These are phyloP conservation scores for Suhomyces choctaworum DNA, from an alignment of 1,139 yeast species.

Conservation along the genomic window DNA sequence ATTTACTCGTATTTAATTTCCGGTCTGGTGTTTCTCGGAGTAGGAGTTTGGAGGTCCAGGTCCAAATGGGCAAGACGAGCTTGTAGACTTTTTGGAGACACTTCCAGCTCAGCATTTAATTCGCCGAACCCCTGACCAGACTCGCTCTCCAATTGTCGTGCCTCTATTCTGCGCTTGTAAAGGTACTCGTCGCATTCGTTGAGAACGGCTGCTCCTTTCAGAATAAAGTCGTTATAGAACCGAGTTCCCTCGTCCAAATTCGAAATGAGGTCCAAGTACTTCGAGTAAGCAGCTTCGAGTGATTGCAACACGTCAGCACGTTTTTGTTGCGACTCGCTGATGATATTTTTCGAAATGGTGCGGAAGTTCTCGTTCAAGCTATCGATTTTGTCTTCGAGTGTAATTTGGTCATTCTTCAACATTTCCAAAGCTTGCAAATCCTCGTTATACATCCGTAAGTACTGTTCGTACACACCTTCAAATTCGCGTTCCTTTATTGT, in stretches of 20 bases:
- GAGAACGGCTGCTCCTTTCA: conserved; percentile 48
- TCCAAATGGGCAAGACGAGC: too few relatives aligned
- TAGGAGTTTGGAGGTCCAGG: too few relatives aligned
- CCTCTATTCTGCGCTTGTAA: conserved; percentile 54
- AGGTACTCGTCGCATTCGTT: conserved; percentile 57
- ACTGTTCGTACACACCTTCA: conserved; percentile 37
- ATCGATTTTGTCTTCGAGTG: conserved; percentile 46
- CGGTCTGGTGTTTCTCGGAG: too few relatives aligned
- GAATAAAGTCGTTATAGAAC: conserved; percentile 66
- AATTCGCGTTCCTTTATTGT: conserved; percentile 28
- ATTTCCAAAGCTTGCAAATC: conserved; percentile 41
- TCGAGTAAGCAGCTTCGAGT: conserved; percentile 54
- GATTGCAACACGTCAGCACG: conserved; percentile 54
- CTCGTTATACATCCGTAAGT: conserved; percentile 40
- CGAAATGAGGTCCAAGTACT: conserved; percentile 55
- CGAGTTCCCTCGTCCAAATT: conserved; percentile 69
- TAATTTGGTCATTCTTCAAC: conserved; percentile 42
- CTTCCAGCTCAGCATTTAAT: too few relatives aligned
- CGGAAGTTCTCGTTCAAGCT: conserved; percentile 40
- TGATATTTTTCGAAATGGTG: conserved; percentile 16
- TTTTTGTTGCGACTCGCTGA: conserved; percentile 29
- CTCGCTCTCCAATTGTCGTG: conserved; percentile 43
- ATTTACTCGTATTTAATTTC: too few relatives aligned
- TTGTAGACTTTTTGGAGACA: too few relatives aligned
- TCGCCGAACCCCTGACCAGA: too few relatives aligned